Evolutionary conservation across 345 rosid species (phyloP).

Genomic region (Triadica sebifera): DNA sequence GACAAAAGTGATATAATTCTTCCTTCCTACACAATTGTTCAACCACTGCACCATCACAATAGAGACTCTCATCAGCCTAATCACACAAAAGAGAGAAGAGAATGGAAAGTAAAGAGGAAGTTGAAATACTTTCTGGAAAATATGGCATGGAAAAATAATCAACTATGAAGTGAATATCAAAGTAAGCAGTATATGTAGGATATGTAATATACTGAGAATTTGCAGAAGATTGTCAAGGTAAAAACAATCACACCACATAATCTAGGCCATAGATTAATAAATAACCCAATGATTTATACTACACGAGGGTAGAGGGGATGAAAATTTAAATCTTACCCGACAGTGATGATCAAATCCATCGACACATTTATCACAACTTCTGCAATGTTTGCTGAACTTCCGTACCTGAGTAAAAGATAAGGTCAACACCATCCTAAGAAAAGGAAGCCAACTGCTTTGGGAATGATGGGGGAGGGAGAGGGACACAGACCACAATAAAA

Average conservation of each 20-base stretch:
- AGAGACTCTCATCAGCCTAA: slow-evolving; percentile 1
- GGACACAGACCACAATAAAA: background rate
- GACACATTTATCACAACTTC: slow-evolving; percentile 92
- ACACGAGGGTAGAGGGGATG: slow-evolving; percentile 10
- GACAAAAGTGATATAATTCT: slow-evolving; percentile 80
- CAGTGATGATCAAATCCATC: slow-evolving; percentile 99
- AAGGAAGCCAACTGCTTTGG: background rate
- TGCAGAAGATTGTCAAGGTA: no score
- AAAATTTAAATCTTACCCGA: slow-evolving; percentile 50
- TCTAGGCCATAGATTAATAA: background rate
- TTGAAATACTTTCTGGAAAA: background rate
- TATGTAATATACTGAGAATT: no score
- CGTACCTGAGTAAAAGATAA: slow-evolving; percentile 50
- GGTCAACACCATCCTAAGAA: background rate
- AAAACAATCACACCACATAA: background rate
- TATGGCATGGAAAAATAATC: background rate
- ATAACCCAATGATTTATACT: background rate
- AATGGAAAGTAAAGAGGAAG: background rate
- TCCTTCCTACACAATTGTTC: slow-evolving; percentile 92
- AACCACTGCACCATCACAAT: slow-evolving; percentile 66
- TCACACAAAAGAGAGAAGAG: background rate
- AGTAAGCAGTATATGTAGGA: background rate
- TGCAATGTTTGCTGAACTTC: slow-evolving; percentile 92
- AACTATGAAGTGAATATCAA: background rate
- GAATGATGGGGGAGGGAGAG: background rate